phyloP scores from a whole-genome alignment of 2,329 filamentous ascomycete species.

The Gyromitra esculenta region DNA sequence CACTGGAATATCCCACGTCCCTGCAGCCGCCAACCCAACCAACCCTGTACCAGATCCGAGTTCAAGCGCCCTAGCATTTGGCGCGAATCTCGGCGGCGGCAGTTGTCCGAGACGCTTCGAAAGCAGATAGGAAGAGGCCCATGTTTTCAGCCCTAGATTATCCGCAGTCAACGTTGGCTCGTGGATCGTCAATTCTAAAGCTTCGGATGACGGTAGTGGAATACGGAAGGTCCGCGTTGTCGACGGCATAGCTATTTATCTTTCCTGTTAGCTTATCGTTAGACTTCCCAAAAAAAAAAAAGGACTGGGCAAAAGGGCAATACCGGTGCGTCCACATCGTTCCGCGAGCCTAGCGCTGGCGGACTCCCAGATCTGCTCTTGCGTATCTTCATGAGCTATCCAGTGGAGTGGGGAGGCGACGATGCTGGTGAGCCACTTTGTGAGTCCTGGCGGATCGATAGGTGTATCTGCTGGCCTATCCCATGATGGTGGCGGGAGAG shows the following conservation, averaged over 20 bases:
- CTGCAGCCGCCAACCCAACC: slow-evolving; percentile 85
- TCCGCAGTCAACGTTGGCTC: slow-evolving; percentile 91
- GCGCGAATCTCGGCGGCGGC: slow-evolving; percentile 58
- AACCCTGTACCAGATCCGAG: slow-evolving; percentile 90
- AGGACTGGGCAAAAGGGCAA: background rate
- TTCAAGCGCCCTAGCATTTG: slow-evolving; percentile 67
- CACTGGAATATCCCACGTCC: slow-evolving; percentile 70
- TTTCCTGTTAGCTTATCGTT: background rate
- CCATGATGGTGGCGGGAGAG: slow-evolving; percentile 75
- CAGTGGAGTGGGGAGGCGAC: slow-evolving; percentile 74
- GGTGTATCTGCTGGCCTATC: slow-evolving; percentile 61
- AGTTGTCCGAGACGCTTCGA: slow-evolving; percentile 73
- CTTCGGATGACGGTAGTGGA: slow-evolving; percentile 61
- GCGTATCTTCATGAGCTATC: slow-evolving; percentile 73
- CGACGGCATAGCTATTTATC: slow-evolving; percentile 67
- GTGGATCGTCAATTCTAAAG: slow-evolving; percentile 75
- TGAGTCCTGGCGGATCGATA: slow-evolving; percentile 66
- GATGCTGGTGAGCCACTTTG: slow-evolving; percentile 74
- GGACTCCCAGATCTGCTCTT: slow-evolving; percentile 77
- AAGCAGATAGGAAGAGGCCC: slow-evolving; percentile 89
- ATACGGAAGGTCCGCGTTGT: slow-evolving; percentile 71
- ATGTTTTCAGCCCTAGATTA: slow-evolving; percentile 91
- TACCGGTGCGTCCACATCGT: slow-evolving; percentile 76
- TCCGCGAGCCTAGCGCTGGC: slow-evolving; percentile 84
- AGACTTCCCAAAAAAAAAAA: background rate